A percentile compares a stretch with the other conserved stretches of the same genome.
phyloP scores from a whole-genome alignment of 305 asterid species.

The Rubia tinctorum region DNA sequence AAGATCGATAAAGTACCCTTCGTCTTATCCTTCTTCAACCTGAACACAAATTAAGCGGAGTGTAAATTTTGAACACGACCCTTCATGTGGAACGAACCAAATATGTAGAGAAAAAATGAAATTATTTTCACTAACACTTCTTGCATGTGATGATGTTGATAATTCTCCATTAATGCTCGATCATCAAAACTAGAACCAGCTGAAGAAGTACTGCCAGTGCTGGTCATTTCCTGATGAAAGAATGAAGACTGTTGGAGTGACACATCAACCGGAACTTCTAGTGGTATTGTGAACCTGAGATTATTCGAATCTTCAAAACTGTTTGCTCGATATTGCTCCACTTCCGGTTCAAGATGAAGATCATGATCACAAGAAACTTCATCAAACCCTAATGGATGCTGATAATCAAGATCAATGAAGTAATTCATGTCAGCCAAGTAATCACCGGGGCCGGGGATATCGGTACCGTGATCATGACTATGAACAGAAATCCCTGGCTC shows the following conservation, averaged over 20 bases:
- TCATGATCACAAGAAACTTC: conserved; percentile 2
- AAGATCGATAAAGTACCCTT: conserved; percentile 6
- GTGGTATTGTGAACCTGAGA: background rate
- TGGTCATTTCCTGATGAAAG: conserved; percentile 14
- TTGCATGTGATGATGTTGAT: conserved; percentile 12
- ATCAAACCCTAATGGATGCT: conserved; percentile 7
- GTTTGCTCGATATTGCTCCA: background rate
- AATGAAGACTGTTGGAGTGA: conserved; percentile 13
- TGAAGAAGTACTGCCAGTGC: conserved; percentile 20
- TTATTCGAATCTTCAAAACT: background rate
- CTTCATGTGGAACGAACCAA: background rate
- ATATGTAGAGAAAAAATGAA: too few species aligned
- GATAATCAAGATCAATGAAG: background rate
- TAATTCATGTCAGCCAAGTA: background rate
- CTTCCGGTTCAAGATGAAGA: background rate
- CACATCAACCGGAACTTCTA: background rate
- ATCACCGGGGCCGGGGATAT: background rate
- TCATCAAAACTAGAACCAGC: conserved; percentile 15
- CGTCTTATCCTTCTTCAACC: conserved; percentile 13
- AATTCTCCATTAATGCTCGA: conserved; percentile 3
- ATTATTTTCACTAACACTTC: conserved; percentile 13
- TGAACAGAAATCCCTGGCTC: background rate
- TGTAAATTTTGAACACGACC: too few species aligned
- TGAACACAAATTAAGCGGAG: background rate
- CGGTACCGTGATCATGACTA: background rate